A percentile compares a stretch with the other conserved stretches of the same genome.
These are phyloP conservation scores for Phoma herbarum DNA, from an alignment of 2,329 filamentous ascomycete species.

Conservation along the genomic window DNA sequence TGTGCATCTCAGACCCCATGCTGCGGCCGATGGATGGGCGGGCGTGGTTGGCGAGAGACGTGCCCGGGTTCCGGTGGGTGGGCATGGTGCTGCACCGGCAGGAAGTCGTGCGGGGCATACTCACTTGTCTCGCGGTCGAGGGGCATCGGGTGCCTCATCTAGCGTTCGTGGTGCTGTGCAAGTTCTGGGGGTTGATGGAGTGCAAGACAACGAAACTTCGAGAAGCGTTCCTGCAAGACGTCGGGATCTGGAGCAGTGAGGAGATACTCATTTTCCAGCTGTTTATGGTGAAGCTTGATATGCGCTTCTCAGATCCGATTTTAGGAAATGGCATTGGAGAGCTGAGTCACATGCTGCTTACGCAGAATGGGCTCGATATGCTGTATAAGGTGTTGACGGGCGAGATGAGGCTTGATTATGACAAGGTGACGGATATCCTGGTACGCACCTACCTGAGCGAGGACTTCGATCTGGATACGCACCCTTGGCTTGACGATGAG, in stretches of 20 bases:
- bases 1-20: conserved; percentile 69
- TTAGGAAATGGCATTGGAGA: conserved; percentile 59
- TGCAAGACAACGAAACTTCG: conserved; percentile 66
- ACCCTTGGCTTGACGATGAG: conserved; percentile 37
- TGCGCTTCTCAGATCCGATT: conserved; percentile 72
- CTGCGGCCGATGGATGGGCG: conserved; percentile 55
- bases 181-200: conserved; percentile 79
- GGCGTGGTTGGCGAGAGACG: conserved; percentile 45
- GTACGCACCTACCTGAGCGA: conserved; percentile 31
- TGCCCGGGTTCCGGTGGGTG: conserved; percentile 73
- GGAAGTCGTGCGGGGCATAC: conserved; percentile 62
- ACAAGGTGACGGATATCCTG: conserved; percentile 25
- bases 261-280: conserved; percentile 70
- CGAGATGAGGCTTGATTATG: conserved; percentile 57
- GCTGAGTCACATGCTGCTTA: conserved; percentile 59
- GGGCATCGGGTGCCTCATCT: conserved; percentile 58
- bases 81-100: conserved; percentile 65
- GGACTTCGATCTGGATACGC: conserved; percentile 30
- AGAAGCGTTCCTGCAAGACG: conserved; percentile 62
- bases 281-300: conserved; percentile 76
- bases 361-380: conserved; percentile 59
- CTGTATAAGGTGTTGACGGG: conserved; percentile 58
- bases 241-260: conserved; percentile 63
- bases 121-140: conserved; percentile 68
- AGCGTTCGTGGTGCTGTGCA: conserved; percentile 62